Base-by-base conservation (phyloP, 2,329 filamentous ascomycete species). In the Hymenoscyphus linearis region DNA sequence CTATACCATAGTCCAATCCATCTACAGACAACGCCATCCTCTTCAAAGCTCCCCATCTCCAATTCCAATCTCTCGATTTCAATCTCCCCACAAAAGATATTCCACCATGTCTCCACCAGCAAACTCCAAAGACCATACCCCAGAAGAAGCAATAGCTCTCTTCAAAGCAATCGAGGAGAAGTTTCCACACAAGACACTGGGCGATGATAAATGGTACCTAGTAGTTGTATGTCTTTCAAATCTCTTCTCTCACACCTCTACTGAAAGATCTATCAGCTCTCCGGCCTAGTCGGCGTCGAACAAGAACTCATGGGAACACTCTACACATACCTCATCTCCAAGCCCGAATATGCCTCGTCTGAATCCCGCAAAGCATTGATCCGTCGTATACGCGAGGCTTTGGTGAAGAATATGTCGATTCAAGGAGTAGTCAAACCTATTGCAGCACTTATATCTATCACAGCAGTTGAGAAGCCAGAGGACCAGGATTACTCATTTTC, bases 351-450 rank as follows among this genome's bases (percentile, higher is more conserved):
- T 66, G 66, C 73, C 1, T 78, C 76, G 0, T 64, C 79, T 0
- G 74, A 73, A 1, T 71, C 78, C 14, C 77, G 82, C 12, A 73
- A 83, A 66, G 70, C 69, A 0, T 74, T 85, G 7, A 74, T 84
- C 59, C 77, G 79, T 2, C 74, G 81, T 2, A 67, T 85, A 2
- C 78, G 85, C 52, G 85, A 88, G 71, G 79, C 78, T 0, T 74
- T 88, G 13, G 71, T 88, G 61, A 87, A 88, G 72, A 73, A 78
- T n/a, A 76, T 84, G 12, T 75, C 76, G 13, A 75, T 87, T 2
- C 77, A 85, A 16, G 85, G 85, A 0, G 82, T 87, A 0, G 85
- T 82, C 71, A 87, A 85, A 68, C 83, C 84, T 7, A 72, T 88
- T 4, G 84, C 86, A 66, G 64, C 65, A 25, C 36, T 70, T 35